Evolutionary conservation across 129 eudicot species (phyloP), one percentile per base, ranked within the genome.

Genomic region (Artemisia tridentata): DNA sequence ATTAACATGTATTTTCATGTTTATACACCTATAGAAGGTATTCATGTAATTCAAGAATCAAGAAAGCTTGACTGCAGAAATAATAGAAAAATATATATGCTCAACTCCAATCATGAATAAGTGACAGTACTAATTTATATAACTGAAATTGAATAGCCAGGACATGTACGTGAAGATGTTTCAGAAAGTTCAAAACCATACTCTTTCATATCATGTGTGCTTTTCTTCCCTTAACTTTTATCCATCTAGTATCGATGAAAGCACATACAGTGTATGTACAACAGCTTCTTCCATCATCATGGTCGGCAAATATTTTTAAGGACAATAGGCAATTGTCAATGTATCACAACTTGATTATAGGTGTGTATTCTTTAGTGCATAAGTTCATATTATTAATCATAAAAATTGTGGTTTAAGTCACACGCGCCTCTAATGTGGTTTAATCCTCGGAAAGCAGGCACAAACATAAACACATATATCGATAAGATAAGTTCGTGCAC

Each of bases 271-370:
- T 60, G 65, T 12, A 60, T 41, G 27, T 27, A 27, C 15, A 60
- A 60, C 31, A 14, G 14, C 13, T 13, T 34, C 45, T 60, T 60
- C 38, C 45, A 60, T 4, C 15, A 5, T 7, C 10, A 8, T 38
- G 45, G 10, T 38, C 9, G 11, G 2, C 10, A 12, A 29, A 17
- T n/a, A 20, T 54, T 16, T 52, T 53, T 17, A 7, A 54, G 60
- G 18, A 7, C 63, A 57, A 18, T 57, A 57, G 14, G 34, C n/a
- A 57, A 20, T 29, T 18, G 16, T 4, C 34, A 31, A 50, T 17
- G 52, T n/a, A 68, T 16, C 27, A n/a, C 27, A 68, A 68, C 49
- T 27, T 68, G 60, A 68, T 46, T 66, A 11, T 19, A 66, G 18
- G 25, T 3, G 16, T 1, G 50, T 31, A 63, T 63, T 63, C 6